Conservation (phyloP, 148 eudicot species). For the Cornus florida region DNA sequence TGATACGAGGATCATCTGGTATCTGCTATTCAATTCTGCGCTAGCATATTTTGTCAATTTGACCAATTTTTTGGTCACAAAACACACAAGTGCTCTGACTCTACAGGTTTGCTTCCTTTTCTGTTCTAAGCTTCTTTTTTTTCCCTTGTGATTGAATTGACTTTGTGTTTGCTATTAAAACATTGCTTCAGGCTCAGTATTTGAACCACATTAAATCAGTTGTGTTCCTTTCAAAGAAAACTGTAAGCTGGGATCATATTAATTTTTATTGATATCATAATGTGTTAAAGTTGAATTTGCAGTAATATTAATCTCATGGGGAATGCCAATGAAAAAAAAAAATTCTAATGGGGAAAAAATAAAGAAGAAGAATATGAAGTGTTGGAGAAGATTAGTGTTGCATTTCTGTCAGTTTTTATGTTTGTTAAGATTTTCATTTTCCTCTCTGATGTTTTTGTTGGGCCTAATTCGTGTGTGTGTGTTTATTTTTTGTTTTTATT, state of each 20-base stretch:
- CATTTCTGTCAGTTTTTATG: too few relatives aligned
- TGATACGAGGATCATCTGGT: conserved; percentile 36
- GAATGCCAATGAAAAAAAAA: too few relatives aligned
- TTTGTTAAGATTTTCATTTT: too few relatives aligned
- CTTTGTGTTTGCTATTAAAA: background rate
- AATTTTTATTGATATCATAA: background rate
- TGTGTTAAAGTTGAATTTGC: background rate
- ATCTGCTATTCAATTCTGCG: conserved; percentile 41
- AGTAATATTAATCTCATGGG: background rate
- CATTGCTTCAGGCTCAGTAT: background rate
- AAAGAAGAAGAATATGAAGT: background rate
- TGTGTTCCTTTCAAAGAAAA: background rate
- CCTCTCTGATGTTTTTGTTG: background rate
- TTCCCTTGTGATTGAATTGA: background rate
- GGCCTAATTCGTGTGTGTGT: background rate
- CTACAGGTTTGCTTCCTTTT: conserved; percentile 31
- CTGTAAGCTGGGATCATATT: background rate
- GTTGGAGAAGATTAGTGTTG: background rate
- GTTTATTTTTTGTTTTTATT: too few relatives aligned
- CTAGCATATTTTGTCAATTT: conserved; percentile 45
- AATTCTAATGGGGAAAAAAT: too few relatives aligned
- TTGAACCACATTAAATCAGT: background rate
- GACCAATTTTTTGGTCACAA: conserved; percentile 49
- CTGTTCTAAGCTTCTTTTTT: conserved; percentile 8
- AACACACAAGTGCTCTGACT: conserved; percentile 49